phyloP scores from a whole-genome alignment of 805 yeast genomes.

The Hermanozyma aechmeae region DNA sequence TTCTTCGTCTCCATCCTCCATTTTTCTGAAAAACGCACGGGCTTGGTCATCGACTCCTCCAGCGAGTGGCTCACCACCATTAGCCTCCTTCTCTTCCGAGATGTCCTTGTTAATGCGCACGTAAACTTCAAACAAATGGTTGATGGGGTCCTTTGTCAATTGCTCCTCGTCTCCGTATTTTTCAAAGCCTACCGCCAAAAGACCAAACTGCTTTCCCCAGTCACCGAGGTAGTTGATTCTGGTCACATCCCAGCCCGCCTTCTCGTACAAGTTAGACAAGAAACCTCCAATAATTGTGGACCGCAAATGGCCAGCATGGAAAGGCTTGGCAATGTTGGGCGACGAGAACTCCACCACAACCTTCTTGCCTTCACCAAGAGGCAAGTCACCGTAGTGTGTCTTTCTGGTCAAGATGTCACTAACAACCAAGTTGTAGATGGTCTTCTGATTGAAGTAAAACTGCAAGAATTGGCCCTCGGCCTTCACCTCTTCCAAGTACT shows the following conservation, averaged over 20 bases:
- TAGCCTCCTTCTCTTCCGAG: slow-evolving; percentile 31
- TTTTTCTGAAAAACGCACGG: slow-evolving; percentile 72
- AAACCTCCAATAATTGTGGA: slow-evolving; percentile 98
- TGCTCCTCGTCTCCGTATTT: slow-evolving; percentile 75
- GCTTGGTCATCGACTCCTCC: slow-evolving; percentile 68
- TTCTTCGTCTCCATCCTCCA: slow-evolving; percentile 43
- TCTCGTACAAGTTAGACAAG: slow-evolving; percentile 80
- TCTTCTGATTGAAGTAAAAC: slow-evolving; percentile 65
- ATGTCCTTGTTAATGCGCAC: slow-evolving; percentile 80
- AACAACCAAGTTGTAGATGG: slow-evolving; percentile 59
- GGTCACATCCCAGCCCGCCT: slow-evolving; percentile 84
- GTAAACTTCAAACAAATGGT: slow-evolving; percentile 90
- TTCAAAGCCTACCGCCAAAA: slow-evolving; percentile 86
- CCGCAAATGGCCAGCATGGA: slow-evolving; percentile 98
- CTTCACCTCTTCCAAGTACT: slow-evolving; percentile 57
- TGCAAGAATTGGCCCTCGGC: slow-evolving; percentile 90
- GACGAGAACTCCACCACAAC: slow-evolving; percentile 86
- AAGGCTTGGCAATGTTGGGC: slow-evolving; percentile 98
- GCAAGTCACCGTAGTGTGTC: slow-evolving; percentile 61
- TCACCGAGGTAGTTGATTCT: slow-evolving; percentile 96
- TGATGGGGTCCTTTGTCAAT: slow-evolving; percentile 72
- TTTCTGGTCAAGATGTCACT: slow-evolving; percentile 58
- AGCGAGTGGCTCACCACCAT: slow-evolving; percentile 36
- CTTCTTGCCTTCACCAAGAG: slow-evolving; percentile 59
- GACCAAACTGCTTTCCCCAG: slow-evolving; percentile 99